Base-by-base conservation (phyloP, 352 stramenopile genomes). In the Pythium brassicae region DNA sequence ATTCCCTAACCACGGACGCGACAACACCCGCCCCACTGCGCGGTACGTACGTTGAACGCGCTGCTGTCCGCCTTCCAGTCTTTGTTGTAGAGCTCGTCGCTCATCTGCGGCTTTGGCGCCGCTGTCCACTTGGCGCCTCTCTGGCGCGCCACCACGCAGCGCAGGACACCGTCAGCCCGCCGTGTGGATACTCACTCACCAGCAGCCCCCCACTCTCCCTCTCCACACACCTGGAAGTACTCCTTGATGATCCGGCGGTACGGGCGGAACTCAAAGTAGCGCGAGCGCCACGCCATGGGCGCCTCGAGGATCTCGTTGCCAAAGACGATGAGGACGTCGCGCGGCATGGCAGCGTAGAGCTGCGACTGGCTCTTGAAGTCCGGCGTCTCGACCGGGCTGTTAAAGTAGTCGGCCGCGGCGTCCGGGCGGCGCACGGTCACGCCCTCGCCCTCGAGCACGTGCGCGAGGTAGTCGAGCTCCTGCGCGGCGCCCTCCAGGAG, bases 241-340 rank as follows among this genome's bases (percentile, higher is more conserved):
- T 95, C 78, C 64, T 95, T 96, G 59, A 95, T 89, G 53, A 96
- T 72, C 57, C 86, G 88, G 47, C 87, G 81, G 66, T 88, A 96
- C 17, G 87, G 87, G 9, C 87, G 81, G 70, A 87, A 96, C 70
- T 96, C 87, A 72, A 95, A 96, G 76, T 87, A 96, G 4, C 86
- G 81, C 54, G 85, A 95, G 46, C 87, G 78, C 86, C 87, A 96
- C 32, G 87, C 86, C 87, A 96, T 96, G 5, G 87, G 86, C 7
- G 87, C 87, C 56, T 96, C 87, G 20, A 96, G 62, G 53, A 96
- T 94, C 71, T 95, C 86, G 47, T 96, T 95, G 59, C 86, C 87
- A 57, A 96, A 87, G 26, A 95, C 83, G 42, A 96, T 95, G 50
- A 95, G 71, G 29, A 96, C 67, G 62, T 96, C 87, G 25, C 87